A percentile compares a stretch with the other conserved stretches of the same genome.
phyloP scores from a whole-genome alignment of 2,329 filamentous ascomycete genomes.

The Penicillium janthinellum region DNA sequence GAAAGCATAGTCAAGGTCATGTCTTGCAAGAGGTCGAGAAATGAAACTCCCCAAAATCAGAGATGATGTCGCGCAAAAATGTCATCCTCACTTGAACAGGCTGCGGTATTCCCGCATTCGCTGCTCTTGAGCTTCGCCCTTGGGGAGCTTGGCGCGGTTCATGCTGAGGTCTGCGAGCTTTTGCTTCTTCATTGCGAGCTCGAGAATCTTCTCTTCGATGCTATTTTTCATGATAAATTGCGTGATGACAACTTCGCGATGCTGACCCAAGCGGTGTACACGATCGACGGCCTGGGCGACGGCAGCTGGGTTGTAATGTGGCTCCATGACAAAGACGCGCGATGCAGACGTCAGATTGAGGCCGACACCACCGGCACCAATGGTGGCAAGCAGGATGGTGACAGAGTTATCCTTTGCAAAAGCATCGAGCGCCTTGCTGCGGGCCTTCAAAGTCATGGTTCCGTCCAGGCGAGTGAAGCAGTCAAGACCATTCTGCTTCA shows the following conservation, averaged over 20 bases:
- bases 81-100: slow-evolving; percentile 52
- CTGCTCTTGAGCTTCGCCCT: slow-evolving; percentile 65
- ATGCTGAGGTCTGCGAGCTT: slow-evolving; percentile 85
- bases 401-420: slow-evolving; percentile 74
- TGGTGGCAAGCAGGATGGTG: slow-evolving; percentile 84
- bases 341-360: slow-evolving; percentile 86
- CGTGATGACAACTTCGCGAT: slow-evolving; percentile 79
- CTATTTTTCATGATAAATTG: slow-evolving; percentile 87
- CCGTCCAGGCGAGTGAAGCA: slow-evolving; percentile 83
- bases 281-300: slow-evolving; percentile 94
- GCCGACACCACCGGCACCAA: slow-evolving; percentile 87
- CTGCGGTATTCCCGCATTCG: slow-evolving; percentile 62
- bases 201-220: slow-evolving; percentile 92
- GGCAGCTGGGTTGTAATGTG: slow-evolving; percentile 93
- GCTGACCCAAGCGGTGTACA: slow-evolving; percentile 88
- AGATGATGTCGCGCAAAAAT: neutral
- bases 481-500: slow-evolving; percentile 58
- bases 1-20: neutral
- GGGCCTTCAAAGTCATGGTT: slow-evolving; percentile 75
- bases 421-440: slow-evolving; percentile 71
- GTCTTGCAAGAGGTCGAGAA: neutral
- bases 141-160: slow-evolving; percentile 64
- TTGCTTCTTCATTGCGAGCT: slow-evolving; percentile 89
- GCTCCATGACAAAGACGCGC: slow-evolving; percentile 95
- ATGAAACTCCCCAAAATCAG: neutral